Base-by-base conservation (phyloP, 345 rosid genomes). In the Linum trigynum region DNA sequence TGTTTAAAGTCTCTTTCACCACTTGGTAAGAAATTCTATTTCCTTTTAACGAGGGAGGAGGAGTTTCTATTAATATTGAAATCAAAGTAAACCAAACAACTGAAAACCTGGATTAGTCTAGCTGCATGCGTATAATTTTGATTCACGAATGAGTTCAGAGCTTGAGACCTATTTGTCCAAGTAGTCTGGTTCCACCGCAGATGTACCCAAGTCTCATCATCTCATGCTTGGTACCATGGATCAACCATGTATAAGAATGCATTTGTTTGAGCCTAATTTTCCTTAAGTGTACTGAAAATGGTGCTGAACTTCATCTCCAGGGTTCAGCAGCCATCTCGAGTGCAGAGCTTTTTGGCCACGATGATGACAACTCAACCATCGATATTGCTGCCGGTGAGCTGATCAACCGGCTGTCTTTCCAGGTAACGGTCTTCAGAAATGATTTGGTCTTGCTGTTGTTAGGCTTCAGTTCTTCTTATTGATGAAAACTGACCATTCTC, bases 281-380 rank as follows among this genome's bases (percentile, higher is more conserved):
- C 45, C 45, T 41, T 41, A 4, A 4, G 9, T 4, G 6, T 38
- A 5, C 45, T 64, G 53, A 57, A 55, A 1, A 74, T 55, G 66
- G 57, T 36, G 50, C 10, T 59, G 17, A 16, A 6, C 42, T 39
- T 61, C 45, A 56, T 58, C 42, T 73, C 2, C 78, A 95, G 99
- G 80, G 94, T 71, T 95, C 97, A 17, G 7, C 96, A 7, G 87
- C 99, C 43, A 95, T 95, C 57, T 95, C 99, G 61, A 91, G 98
- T 69, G 91, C 96, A 67, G 99, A 91, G 80, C 88, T 89, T 63
- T 95, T 91, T 68, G 99, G 99, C 60, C 64, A 78, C 1, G 64
- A 57, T 35, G 7, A 65, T 11, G 94, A 89, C 71, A 59, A 82
- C 63, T 48, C 84, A 53, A 58, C 86, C 23, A 36, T 83, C 38